phyloP scores from a whole-genome alignment of 352 stramenopile species.

The Globisporangium heterothallicum region DNA sequence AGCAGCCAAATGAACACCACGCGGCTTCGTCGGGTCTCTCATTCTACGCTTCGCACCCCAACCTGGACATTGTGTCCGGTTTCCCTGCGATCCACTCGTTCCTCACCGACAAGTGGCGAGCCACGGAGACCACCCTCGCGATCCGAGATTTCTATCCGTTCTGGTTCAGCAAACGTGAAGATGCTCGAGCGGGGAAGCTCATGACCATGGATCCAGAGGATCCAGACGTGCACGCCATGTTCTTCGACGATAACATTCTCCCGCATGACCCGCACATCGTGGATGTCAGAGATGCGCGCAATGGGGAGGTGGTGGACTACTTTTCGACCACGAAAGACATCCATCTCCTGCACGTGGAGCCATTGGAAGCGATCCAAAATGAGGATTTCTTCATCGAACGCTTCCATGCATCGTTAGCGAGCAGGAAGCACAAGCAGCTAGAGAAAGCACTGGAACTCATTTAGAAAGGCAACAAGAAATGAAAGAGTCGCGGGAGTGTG shows the following conservation, averaged over 20 bases:
- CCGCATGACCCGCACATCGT: slow-evolving; percentile 65
- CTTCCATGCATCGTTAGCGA: slow-evolving; percentile 24
- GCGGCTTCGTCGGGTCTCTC: slow-evolving; percentile 9
- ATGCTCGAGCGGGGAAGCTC: slow-evolving; percentile 49
- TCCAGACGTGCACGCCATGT: slow-evolving; percentile 35
- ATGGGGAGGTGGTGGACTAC: slow-evolving; percentile 18
- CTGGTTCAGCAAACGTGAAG: slow-evolving; percentile 58
- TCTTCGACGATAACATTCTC: slow-evolving; percentile 84
- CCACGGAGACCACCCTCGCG: slow-evolving; percentile 50
- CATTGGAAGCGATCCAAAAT: slow-evolving; percentile 49
- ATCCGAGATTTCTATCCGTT: slow-evolving; percentile 75
- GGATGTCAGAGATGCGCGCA: slow-evolving; percentile 35
- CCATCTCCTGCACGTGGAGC: slow-evolving; percentile 58
- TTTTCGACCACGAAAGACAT: slow-evolving; percentile 39
- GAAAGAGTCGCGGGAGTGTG: neutral
- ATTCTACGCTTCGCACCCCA: slow-evolving; percentile 32
- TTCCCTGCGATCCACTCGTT: slow-evolving; percentile 47
- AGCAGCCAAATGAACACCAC: slow-evolving; percentile 36
- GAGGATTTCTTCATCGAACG: slow-evolving; percentile 50
- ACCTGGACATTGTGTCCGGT: slow-evolving; percentile 27
- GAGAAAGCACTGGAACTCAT: neutral
- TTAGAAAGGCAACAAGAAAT: neutral
- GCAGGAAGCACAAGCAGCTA: slow-evolving; percentile 13
- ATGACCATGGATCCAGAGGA: slow-evolving; percentile 37
- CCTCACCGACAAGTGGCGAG: slow-evolving; percentile 41